Evolutionary conservation across 805 yeast species (phyloP).

Genomic region (Ogataea trehalophila): DNA sequence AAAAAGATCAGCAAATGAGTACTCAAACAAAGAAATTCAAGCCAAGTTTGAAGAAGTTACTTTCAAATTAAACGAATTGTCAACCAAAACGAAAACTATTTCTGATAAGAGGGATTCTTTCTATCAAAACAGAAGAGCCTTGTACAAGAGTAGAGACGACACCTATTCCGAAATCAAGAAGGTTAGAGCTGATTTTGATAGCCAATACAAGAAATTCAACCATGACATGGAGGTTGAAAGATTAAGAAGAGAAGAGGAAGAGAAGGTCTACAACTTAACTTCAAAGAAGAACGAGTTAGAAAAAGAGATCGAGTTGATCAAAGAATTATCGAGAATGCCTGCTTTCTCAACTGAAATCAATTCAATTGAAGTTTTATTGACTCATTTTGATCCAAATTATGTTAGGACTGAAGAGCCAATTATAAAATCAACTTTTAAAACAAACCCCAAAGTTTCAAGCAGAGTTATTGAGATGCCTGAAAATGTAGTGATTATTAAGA

Average conservation of each 20-base stretch:
- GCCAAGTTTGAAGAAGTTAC: slow-evolving; percentile 64
- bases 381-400: slow-evolving; percentile 73
- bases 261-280: slow-evolving; percentile 47
- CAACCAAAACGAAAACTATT: slow-evolving; percentile 51
- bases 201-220: slow-evolving; percentile 67
- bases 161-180: slow-evolving; percentile 62
- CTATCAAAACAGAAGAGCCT: slow-evolving; percentile 59
- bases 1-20: slow-evolving; percentile 57
- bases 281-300: slow-evolving; percentile 45
- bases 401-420: slow-evolving; percentile 45
- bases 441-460: slow-evolving; percentile 15
- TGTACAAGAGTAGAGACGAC: slow-evolving; percentile 64
- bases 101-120: slow-evolving; percentile 63
- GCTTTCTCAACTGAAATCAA: slow-evolving; percentile 80
- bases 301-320: slow-evolving; percentile 62
- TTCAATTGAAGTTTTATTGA: slow-evolving; percentile 66
- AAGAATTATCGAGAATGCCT: slow-evolving; percentile 67
- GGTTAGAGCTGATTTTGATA: slow-evolving; percentile 70
- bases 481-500: slow-evolving; percentile 59
- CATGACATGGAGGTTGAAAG: slow-evolving; percentile 63
- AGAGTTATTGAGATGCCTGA: slow-evolving; percentile 61
- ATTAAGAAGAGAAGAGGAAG: slow-evolving; percentile 63
- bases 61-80: slow-evolving; percentile 64
- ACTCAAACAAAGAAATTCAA: slow-evolving; percentile 61
- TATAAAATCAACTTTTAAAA: slow-evolving; percentile 8